Evolutionary conservation across 768 basidiomycete species (phyloP).

Genomic region (Phlegmacium glaucopus): DNA sequence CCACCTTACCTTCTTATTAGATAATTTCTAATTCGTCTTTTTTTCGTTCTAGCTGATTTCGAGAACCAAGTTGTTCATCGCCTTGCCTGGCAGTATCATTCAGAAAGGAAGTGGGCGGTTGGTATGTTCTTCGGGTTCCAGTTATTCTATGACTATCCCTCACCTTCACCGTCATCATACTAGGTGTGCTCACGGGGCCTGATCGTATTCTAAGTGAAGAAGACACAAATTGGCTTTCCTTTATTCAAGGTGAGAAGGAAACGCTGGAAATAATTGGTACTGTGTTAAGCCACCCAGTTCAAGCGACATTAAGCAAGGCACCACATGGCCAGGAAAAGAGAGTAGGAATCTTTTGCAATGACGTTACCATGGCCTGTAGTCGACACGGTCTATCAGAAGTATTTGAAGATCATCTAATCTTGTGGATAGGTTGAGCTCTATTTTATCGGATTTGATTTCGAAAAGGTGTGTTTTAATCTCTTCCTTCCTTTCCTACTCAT

Average conservation of each 20-base stretch:
- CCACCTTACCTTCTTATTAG: not conserved
- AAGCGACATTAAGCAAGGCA: slow-evolving; percentile 44
- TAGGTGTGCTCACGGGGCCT: slow-evolving; percentile 68
- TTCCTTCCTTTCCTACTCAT: slow-evolving; percentile 7
- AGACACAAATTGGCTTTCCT: slow-evolving; percentile 51
- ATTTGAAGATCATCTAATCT: slow-evolving; percentile 56
- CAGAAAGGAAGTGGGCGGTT: slow-evolving; percentile 63
- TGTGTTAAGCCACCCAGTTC: slow-evolving; percentile 56
- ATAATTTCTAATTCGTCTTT: not conserved
- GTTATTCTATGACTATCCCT: not conserved
- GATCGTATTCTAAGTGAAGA: slow-evolving; percentile 41
- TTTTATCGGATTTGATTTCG: slow-evolving; percentile 61
- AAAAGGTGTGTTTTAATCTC: slow-evolving; percentile 41
- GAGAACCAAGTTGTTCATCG: slow-evolving; percentile 75
- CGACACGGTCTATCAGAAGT: slow-evolving; percentile 44
- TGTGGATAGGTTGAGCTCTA: slow-evolving; percentile 51
- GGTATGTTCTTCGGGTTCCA: slow-evolving; percentile 40
- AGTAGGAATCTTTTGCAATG: slow-evolving; percentile 53
- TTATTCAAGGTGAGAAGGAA: slow-evolving; percentile 53
- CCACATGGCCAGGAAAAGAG: slow-evolving; percentile 60
- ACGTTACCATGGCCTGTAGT: slow-evolving; percentile 53
- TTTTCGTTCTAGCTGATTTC: slow-evolving; percentile 57
- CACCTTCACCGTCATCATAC: not conserved
- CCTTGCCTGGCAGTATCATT: slow-evolving; percentile 59
- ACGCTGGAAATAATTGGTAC: slow-evolving; percentile 56